Base-by-base conservation (phyloP, 345 rosid genomes). In the Psidium guajava region DNA sequence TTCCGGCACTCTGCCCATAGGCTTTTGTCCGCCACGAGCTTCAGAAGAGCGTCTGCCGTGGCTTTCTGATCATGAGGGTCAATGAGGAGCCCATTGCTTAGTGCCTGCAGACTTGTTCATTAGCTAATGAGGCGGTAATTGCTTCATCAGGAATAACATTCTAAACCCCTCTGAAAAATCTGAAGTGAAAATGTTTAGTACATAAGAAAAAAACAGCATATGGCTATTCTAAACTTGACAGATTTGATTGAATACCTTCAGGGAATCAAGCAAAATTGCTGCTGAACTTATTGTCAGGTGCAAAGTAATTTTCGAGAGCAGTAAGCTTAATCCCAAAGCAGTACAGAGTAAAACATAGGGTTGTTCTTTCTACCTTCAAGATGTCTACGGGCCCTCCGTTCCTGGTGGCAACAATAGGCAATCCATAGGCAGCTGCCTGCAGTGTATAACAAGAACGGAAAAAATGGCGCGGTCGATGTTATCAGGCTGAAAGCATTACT, bases 321-420 rank as follows among this genome's bases (percentile, higher is more conserved):
- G 36, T 69, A 18, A 32, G 24, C 77, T 32, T 32, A 36, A 32
- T 52, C 55, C 44, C n/a, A 49, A 53, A 51, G 49, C 42, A 24
- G 32, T 24, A 81, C 24, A 53, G 49, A 28, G 22, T 74, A 84
- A 61, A 80, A 86, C 36, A 51, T 47, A 28, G 82, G 83, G 82
- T 84, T 36, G 16, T 42, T 42, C 86, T 81, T 77, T 47, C 86
- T 87, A 93, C 95, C 94, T 92, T 92, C 84, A 91, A 73, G 87
- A 94, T 94, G 81, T 93, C 95, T 44, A 93, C 93, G 12, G 95
- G 96, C 84, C 96, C 94, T 55, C 96, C 96, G 64, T 94, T 94
- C 87, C 90, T 90, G 20, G 96, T 92, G 54, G 96, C 95, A 9
- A 94, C 96, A 61, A 91, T 90, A 5, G 96, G 96, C 85, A 93